Base-by-base conservation (phyloP, 768 basidiomycete species). In the Mrakia gelida region DNA sequence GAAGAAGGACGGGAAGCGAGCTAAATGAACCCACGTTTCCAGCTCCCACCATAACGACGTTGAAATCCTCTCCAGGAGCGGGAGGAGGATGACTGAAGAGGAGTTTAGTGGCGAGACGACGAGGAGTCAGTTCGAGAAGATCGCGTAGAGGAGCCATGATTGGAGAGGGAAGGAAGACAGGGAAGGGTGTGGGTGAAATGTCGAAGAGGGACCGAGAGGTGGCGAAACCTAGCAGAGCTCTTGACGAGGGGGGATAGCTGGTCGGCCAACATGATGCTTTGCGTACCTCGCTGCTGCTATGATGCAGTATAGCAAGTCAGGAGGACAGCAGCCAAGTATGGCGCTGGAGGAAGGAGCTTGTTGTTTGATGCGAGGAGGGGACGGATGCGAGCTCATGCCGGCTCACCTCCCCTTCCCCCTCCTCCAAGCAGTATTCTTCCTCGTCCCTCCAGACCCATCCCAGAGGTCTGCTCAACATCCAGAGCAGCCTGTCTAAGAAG, bases 1-100 rank as follows among this genome's bases (percentile, higher is more conserved):
- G 68, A 65, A 21, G 41, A 32, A 9, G 32, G 30, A 7, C 30
- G 65, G 32, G 23, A 56, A 11, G 63, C 18, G n/a, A 21, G 65
- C 26, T 28, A 28, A n/a, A 13, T 5, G 32, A n/a, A 26, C 65
- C 30, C 30, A 61, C 82, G 82, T 82, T 78, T 83, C 84, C 95
- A 38, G 95, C 95, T 72, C 95, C 95, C 81, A 98, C 87, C 85
- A 96, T 95, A 84, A 96, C 90, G 75, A 98, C 91, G 84, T 97
- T 96, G 88, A 97, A 97, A 82, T 91, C 87, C 80, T 91, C 89
- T 70, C 89, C 85, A 15, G 78, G 73, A 3, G 78, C 75, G 26
- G 78, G 78, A 32, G 67, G 52, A 23, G 78, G 78, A 59, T 79
- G 78, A 28, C 77, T 78, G 49, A 26, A 26, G 18, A 73, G 34